Percentiles rank a stretch among this genome's conserved stretches.
These are phyloP conservation scores for Castanea sativa DNA, from an alignment of 306 rosid genomes.

Conservation along the genomic window DNA sequence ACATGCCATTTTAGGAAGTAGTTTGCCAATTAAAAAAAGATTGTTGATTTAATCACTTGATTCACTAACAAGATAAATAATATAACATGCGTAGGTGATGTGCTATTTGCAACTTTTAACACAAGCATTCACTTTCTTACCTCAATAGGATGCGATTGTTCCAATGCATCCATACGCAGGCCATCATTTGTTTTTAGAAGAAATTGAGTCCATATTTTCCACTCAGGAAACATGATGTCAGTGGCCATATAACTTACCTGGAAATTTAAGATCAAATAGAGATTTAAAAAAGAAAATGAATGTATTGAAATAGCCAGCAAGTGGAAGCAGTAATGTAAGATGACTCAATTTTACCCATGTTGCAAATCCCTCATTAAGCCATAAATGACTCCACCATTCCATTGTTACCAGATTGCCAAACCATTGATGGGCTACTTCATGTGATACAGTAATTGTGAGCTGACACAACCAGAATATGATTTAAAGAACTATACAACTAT, in stretches of 20 bases:
- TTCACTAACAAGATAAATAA: not conserved
- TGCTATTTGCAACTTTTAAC: not conserved
- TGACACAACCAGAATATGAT: constrained; percentile 20
- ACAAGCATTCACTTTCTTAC: constrained; percentile 19
- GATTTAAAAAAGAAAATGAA: not conserved
- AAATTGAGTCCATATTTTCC: constrained; percentile 66
- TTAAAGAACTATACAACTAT: not conserved
- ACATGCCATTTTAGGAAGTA: not conserved
- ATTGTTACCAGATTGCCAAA: constrained; percentile 74
- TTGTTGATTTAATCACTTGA: not conserved
- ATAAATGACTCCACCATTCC: constrained; percentile 78
- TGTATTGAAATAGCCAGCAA: not conserved
- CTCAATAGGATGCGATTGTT: constrained; percentile 62
- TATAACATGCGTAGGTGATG: not conserved
- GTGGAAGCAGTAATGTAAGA: constrained; percentile 4
- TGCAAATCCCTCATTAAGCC: constrained; percentile 74
- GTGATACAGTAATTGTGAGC: constrained; percentile 3
- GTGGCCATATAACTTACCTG: constrained; percentile 70
- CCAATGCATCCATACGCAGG: constrained; percentile 49
- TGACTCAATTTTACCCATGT: constrained; percentile 47
- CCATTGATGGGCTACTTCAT: constrained; percentile 37
- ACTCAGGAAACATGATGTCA: constrained; percentile 53
- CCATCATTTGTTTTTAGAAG: constrained; percentile 41
- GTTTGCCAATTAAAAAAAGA: not conserved
- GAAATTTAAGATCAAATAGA: constrained; percentile 8